Percentiles rank a stretch among this genome's conserved stretches.
Conservation (phyloP, 2,329 filamentous ascomycete genomes). For the Emergomyces orientalis region DNA sequence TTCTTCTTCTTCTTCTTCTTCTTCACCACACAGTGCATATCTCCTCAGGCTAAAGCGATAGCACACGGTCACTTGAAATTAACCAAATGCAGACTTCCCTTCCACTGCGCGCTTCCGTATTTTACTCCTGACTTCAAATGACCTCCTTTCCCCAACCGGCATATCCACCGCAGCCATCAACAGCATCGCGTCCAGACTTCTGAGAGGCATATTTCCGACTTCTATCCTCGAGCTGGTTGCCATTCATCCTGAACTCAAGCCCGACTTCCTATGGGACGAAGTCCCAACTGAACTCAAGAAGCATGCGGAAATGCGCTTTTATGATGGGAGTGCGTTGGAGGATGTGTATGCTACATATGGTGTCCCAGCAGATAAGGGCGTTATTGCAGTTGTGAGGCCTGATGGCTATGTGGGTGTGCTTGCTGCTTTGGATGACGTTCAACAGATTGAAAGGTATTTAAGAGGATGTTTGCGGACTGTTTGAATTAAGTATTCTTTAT, state of each 20-base stretch:
- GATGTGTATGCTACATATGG: slow-evolving; percentile 32
- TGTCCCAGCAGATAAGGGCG: slow-evolving; percentile 24
- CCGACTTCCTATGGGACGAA: slow-evolving; percentile 27
- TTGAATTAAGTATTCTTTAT: background rate
- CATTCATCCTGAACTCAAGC: slow-evolving; percentile 24
- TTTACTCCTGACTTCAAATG: slow-evolving; percentile 27
- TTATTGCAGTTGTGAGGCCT: slow-evolving; percentile 29
- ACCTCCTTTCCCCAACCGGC: slow-evolving; percentile 26
- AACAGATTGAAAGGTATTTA: slow-evolving; percentile 22
- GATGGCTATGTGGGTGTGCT: slow-evolving; percentile 31
- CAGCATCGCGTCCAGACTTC: slow-evolving; percentile 19
- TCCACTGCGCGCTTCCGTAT: slow-evolving; percentile 33
- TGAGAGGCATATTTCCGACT: background rate
- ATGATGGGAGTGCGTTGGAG: slow-evolving; percentile 27
- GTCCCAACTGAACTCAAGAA: slow-evolving; percentile 25
- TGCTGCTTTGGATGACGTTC: slow-evolving; percentile 22
- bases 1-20: background rate
- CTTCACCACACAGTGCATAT: background rate
- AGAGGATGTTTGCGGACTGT: slow-evolving; percentile 4
- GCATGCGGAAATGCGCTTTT: slow-evolving; percentile 29
- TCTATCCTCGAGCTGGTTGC: slow-evolving; percentile 27
- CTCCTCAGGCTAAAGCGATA: background rate
- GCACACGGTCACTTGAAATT: background rate
- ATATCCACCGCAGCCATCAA: slow-evolving; percentile 21
- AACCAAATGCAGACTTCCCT: slow-evolving; percentile 23